Conservation (phyloP, 495 filamentous ascomycete genomes). For the Collariella sp. region DNA sequence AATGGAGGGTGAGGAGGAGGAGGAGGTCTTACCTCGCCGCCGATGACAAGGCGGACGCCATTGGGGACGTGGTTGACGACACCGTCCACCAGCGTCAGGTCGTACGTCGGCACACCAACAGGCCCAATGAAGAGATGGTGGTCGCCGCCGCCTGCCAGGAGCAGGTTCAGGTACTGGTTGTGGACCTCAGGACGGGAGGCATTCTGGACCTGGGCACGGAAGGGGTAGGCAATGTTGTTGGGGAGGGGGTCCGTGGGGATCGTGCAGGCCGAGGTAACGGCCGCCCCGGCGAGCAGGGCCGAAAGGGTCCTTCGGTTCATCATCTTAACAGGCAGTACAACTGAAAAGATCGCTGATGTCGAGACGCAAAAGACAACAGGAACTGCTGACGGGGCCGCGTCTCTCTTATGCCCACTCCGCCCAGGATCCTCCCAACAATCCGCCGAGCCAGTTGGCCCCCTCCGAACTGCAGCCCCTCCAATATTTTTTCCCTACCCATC, state of each 20-base stretch:
- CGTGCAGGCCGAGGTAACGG: constrained; percentile 29
- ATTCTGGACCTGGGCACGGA: constrained; percentile 44
- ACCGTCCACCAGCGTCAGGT: constrained; percentile 41
- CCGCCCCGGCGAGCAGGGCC: constrained; percentile 23
- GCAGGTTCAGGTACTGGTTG: constrained; percentile 44
- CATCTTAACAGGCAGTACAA: constrained; percentile 7
- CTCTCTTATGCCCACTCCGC: not conserved
- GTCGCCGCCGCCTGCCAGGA: constrained; percentile 41
- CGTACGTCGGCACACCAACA: constrained; percentile 36
- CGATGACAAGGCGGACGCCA: constrained; percentile 37
- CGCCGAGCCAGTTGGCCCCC: not conserved
- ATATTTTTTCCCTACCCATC: not conserved
- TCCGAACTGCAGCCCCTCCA: not conserved
- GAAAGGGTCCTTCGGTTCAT: constrained; percentile 13
- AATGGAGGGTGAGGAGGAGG: not conserved
- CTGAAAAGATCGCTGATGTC: not conserved
- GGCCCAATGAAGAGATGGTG: constrained; percentile 44
- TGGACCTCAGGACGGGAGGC: constrained; percentile 39
- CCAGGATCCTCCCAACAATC: not conserved
- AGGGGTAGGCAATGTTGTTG: constrained; percentile 34
- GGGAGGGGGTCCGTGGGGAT: constrained; percentile 31
- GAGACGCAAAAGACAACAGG: not conserved
- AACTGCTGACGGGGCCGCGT: not conserved
- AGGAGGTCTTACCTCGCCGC: constrained; percentile 33
- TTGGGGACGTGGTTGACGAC: constrained; percentile 28